Base-by-base conservation (phyloP, 129 eudicot genomes). In the Escallonia rubra region DNA sequence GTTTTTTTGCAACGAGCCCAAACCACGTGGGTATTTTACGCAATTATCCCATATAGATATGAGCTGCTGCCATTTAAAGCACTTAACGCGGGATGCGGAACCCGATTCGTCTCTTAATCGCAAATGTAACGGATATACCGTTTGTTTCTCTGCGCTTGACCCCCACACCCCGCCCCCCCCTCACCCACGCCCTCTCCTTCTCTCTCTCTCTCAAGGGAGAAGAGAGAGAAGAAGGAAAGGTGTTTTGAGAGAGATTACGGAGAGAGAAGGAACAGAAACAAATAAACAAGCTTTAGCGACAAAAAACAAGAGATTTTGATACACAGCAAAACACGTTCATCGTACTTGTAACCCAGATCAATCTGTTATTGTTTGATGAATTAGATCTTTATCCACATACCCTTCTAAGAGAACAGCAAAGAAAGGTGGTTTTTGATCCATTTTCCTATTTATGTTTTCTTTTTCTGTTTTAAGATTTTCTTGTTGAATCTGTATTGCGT, bases 381-480 rank as follows among this genome's bases (percentile, higher is more conserved):
- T n/a, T 47, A 56, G 72, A 57, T 66, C 41, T 76, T 76, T 38
- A 12, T 0, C 68, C 39, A 54, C 46, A 45, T 74, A 66, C 70
- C 89, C 83, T 46, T 58, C 67, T 65, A 61, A 39, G n/a, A 64
- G 23, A 60, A 55, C 63, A 63, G 56, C 83, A 65, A 63, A 70
- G n/a, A 38, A 59, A 72, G 85, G 76, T 64, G 40, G 62, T 53
- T 63, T 55, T 54, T 65, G 56, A 57, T 65, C 34, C 5, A 3
- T 61, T 12, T 57, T 4, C 57, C 13, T 6, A 52, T 45, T 63
- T 57, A 43, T 9, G 12, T 62, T 43, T 47, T 11, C 58, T 49
- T 57, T 38, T 4, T 62, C 13, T 13, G 13, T 7, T 3, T 46
- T 1, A 6, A 57, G 13, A 34, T 45, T 64, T n/a, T 14, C 45